Conservation (phyloP, 495 filamentous ascomycete genomes). For the Patellaria atrata region DNA sequence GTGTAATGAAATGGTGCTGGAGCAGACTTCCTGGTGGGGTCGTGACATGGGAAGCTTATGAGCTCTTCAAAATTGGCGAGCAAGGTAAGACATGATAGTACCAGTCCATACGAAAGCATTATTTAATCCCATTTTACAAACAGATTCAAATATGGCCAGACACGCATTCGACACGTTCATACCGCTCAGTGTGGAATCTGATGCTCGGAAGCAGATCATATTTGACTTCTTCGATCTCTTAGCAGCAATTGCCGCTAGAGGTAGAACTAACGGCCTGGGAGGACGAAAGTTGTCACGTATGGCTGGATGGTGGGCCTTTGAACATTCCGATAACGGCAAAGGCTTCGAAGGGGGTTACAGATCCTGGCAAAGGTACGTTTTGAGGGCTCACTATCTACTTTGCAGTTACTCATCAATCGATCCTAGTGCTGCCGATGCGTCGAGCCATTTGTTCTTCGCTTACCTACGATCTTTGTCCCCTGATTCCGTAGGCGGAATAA, state of each 20-base stretch:
- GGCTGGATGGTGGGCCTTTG: constrained; percentile 98
- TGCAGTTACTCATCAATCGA: neutral
- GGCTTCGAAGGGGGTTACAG: constrained; percentile 96
- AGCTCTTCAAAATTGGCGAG: constrained; percentile 89
- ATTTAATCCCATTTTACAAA: constrained; percentile 1
- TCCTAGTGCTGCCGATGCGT: constrained; percentile 76
- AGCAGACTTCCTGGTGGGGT: constrained; percentile 82
- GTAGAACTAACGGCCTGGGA: constrained; percentile 84
- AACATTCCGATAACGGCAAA: constrained; percentile 65
- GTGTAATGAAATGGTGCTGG: constrained; percentile 98
- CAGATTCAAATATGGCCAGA: constrained; percentile 83
- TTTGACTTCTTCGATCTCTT: constrained; percentile 95
- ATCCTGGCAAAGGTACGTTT: constrained; percentile 51
- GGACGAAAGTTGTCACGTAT: constrained; percentile 88
- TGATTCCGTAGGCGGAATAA: constrained; percentile 50
- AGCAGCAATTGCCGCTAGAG: constrained; percentile 65
- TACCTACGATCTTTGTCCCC: constrained; percentile 85
- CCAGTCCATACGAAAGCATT: constrained; percentile 1
- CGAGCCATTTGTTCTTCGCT: constrained; percentile 93
- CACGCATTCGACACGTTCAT: constrained; percentile 96
- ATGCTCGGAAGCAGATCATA: constrained; percentile 74
- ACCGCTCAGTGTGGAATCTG: constrained; percentile 81
- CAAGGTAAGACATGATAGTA: constrained; percentile 43
- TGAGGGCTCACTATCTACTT: constrained; percentile 9
- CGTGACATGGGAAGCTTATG: constrained; percentile 93